Percentiles rank a stretch among this genome's conserved stretches.
phyloP scores from a whole-genome alignment of 495 filamentous ascomycete genomes.

The Annulohypoxylon moriforme region DNA sequence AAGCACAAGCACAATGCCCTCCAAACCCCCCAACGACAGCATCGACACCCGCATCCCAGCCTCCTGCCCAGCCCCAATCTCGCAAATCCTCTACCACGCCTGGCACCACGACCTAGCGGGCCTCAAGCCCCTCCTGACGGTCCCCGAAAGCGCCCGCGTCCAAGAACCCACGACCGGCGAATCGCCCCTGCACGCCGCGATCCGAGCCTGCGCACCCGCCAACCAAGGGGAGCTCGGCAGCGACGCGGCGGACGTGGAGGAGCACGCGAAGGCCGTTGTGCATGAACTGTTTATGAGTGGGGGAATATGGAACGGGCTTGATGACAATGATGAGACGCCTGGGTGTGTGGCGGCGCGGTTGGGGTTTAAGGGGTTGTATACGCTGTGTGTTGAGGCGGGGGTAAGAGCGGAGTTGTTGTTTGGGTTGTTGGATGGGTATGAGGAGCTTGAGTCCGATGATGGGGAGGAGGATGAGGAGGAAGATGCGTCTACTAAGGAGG shows the following conservation, averaged over 20 bases:
- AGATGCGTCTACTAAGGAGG: slow-evolving; percentile 52
- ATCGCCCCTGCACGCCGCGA: slow-evolving; percentile 89
- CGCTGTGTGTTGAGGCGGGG: slow-evolving; percentile 88
- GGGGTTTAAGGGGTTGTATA: slow-evolving; percentile 78
- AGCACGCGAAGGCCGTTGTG: slow-evolving; percentile 72
- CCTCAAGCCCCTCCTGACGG: slow-evolving; percentile 78
- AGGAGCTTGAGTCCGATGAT: slow-evolving; percentile 71
- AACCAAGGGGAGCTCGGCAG: slow-evolving; percentile 41
- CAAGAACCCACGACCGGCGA: slow-evolving; percentile 87
- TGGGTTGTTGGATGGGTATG: slow-evolving; percentile 79
- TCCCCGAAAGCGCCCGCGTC: slow-evolving; percentile 72
- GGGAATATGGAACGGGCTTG: slow-evolving; percentile 97
- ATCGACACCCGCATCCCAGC: slow-evolving; percentile 58
- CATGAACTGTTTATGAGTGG: slow-evolving; percentile 83
- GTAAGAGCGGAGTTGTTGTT: slow-evolving; percentile 90
- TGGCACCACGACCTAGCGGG: slow-evolving; percentile 82
- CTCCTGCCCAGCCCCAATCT: slow-evolving; percentile 57
- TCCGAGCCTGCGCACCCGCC: slow-evolving; percentile 78
- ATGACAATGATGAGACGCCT: slow-evolving; percentile 86
- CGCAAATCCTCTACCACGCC: slow-evolving; percentile 78
- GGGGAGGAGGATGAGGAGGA: slow-evolving; percentile 71
- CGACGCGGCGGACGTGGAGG: slow-evolving; percentile 57
- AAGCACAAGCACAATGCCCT: not conserved
- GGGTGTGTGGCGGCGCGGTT: slow-evolving; percentile 85
- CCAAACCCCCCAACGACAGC: slow-evolving; percentile 50